These are phyloP conservation scores for Lophium mytilinum DNA, from an alignment of 495 filamentous ascomycete species.

Conservation along the genomic window DNA sequence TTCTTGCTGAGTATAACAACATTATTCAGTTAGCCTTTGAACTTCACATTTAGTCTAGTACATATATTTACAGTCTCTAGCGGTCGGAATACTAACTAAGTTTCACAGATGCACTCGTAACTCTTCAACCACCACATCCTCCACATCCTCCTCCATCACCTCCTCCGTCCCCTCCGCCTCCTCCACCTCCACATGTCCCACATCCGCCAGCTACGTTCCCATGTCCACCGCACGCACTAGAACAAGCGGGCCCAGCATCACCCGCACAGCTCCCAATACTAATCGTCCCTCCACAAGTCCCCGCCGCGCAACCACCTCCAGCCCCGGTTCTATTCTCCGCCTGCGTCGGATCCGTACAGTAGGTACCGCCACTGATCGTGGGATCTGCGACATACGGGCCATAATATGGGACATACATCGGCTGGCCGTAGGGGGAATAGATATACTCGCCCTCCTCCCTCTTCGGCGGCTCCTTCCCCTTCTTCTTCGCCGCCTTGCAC, in stretches of 20 bases:
- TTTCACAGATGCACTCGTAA: neutral
- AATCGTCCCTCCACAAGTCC: conserved; percentile 47
- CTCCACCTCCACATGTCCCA: conserved; percentile 31
- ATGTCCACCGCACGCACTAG: conserved; percentile 25
- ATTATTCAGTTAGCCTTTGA: too few relatives aligned
- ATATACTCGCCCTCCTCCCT: conserved; percentile 47
- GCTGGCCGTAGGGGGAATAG: conserved; percentile 43
- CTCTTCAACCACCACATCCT: conserved; percentile 22
- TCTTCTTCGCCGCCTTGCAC: conserved; percentile 52
- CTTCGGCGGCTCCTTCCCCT: conserved; percentile 43
- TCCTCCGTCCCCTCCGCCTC: conserved; percentile 32
- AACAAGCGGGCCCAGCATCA: conserved; percentile 28
- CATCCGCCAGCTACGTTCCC: conserved; percentile 35
- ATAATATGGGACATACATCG: conserved; percentile 46
- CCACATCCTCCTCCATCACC: conserved; percentile 38
- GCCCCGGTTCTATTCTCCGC: conserved; percentile 20
- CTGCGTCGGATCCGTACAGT: conserved; percentile 19
- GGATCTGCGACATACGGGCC: conserved; percentile 49
- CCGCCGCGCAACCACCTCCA: conserved; percentile 36
- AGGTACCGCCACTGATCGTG: conserved; percentile 9
- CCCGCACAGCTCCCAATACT: conserved; percentile 47
- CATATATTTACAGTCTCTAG: too few relatives aligned
- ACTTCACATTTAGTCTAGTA: too few relatives aligned
- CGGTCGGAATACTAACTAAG: too few relatives aligned
- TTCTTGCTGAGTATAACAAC: too few relatives aligned